Base-by-base conservation (phyloP, 805 yeast species). In the Teunomyces panamensis region DNA sequence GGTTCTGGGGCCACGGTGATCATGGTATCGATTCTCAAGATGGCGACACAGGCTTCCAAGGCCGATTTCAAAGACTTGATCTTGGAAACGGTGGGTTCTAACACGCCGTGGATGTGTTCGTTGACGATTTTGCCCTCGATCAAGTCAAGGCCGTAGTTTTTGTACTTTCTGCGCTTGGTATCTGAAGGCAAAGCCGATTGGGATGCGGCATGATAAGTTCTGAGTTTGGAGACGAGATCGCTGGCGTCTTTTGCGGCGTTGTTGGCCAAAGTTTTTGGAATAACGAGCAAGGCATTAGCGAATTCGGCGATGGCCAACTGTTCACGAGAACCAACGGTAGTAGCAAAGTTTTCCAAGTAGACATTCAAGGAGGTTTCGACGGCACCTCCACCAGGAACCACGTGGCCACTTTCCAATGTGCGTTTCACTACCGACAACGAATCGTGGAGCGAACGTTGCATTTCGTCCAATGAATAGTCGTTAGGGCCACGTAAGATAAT, bases 311-410 rank as follows among this genome's bases (percentile, higher is more conserved):
- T 94, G 13, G 99, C 98, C 60, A 94, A 79, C 68, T 94, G 99
- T 69, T 94, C 99, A 62, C 99, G 83, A 14, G 97, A 89, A 3
- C 98, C 97, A 44, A 94, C 92, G 0, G 98, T 90, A 7, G 98
- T 94, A 43, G 99, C 99, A 69, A 94, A 94, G 66, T 89, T 92
- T 69, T 94, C 99, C 65, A 94, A 76, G 67, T 89, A 94, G 45
- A 94, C 90, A 73, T 90, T 91, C 63, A 94, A 78, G 2, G 98
- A 98, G 44, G 96, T 79, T 72, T 94, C 99, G 30, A 94, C 99
- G n/a, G 96, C 95, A 51, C 99, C 99, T 55, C 99, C 99, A 52
- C 99, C 99, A 37, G 99, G 98, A 5, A 94, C 99, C 49, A 95
- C 91, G 56, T 80, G 72, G 16, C 97, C 98, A 60, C 92, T 83